phyloP scores from a whole-genome alignment of 139 green algal species.

The Picochlorum sp. region DNA sequence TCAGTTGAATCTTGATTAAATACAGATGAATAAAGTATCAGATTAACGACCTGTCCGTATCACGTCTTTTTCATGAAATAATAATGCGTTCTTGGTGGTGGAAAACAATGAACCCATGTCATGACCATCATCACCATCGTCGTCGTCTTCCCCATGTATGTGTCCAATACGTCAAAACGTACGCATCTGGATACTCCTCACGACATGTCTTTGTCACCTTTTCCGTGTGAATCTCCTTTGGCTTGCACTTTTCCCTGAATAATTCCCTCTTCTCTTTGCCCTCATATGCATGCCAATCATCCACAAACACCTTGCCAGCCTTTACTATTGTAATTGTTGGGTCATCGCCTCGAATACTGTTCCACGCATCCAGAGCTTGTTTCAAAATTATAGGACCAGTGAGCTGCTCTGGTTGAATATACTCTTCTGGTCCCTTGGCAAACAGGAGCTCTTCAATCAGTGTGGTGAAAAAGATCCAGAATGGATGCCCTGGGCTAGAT shows the following conservation, averaged over 20 bases:
- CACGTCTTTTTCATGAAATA: no score
- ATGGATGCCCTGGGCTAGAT: slow-evolving; percentile 17
- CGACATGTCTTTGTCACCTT: background rate
- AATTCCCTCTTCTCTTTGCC: background rate
- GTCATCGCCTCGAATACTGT: background rate
- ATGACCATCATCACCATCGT: background rate
- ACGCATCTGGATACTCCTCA: background rate
- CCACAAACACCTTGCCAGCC: slow-evolving; percentile 4
- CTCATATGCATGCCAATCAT: background rate
- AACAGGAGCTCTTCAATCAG: background rate
- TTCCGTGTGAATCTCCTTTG: background rate
- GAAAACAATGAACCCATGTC: no score
- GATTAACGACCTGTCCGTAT: no score
- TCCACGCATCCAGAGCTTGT: background rate
- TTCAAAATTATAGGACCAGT: slow-evolving; percentile 5
- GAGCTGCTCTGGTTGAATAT: background rate
- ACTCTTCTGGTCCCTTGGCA: background rate
- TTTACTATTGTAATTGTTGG: background rate
- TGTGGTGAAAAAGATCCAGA: slow-evolving; percentile 14
- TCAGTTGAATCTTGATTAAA: no score
- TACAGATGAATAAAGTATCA: no score
- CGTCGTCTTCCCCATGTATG: slow-evolving; percentile 4
- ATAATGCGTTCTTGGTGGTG: no score
- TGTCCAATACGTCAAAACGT: background rate
- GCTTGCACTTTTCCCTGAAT: background rate